A percentile compares a stretch with the other conserved stretches of the same genome.
Conservation (phyloP, 2,329 filamentous ascomycete genomes). For the Colletotrichum zoysiae region DNA sequence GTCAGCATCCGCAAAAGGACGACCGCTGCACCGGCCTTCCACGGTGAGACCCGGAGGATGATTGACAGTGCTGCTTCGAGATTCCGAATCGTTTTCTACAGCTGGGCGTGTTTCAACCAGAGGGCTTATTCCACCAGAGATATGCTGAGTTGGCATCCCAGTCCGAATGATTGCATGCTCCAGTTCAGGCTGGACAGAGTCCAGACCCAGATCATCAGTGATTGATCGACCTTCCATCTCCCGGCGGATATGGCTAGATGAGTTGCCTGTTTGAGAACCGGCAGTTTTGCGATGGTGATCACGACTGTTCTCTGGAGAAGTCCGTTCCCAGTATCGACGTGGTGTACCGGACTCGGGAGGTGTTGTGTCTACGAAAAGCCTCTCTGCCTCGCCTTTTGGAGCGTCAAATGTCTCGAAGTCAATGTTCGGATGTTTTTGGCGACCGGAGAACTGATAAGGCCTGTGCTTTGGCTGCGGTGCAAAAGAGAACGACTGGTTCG, state of each 20-base stretch:
- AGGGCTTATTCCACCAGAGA: background rate
- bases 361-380: background rate
- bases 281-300: background rate
- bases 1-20: constrained; percentile 31
- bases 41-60: background rate
- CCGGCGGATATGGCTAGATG: background rate
- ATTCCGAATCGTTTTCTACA: background rate
- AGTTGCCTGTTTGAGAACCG: background rate
- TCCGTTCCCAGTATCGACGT: background rate
- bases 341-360: background rate
- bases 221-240: background rate
- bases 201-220: background rate
- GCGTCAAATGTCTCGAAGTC: background rate
- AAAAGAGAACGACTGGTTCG: constrained; percentile 1
- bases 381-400: background rate
- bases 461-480: constrained; percentile 17
- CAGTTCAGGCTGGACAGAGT: background rate
- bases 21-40: background rate
- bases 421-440: constrained; percentile 4
- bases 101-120: background rate
- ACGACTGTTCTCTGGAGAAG: no score
- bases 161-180: background rate
- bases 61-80: background rate
- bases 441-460: constrained; percentile 34
- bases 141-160: background rate